Base-by-base conservation (phyloP, 1,284 basidiomycete species). In the Ustilago nuda region DNA sequence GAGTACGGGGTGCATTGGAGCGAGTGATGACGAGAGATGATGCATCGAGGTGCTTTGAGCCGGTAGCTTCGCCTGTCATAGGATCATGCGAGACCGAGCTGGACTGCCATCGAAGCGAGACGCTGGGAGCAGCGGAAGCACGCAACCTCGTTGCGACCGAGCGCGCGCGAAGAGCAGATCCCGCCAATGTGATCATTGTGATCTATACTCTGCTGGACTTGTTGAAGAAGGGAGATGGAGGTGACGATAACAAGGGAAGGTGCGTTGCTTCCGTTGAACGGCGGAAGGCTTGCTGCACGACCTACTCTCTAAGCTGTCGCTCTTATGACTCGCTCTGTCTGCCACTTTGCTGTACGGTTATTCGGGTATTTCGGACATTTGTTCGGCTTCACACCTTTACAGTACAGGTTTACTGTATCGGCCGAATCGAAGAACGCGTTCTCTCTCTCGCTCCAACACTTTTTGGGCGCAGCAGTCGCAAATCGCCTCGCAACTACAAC, bases 51-150 rank as follows among this genome's bases (percentile, higher is more conserved):
- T 70, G 54, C 32, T 62, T 64, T 35, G 63, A 59, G 33, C 80
- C 80, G 2, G 65, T 72, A 2, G 74, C 63, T 61, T 83, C 81
- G 37, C 81, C 81, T 0, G 81, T 83, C 81, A 83, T 83, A 55
- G 80, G 81, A 45, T 83, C 81, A 51, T 64, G 66, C 12, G 63
- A 64, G 39, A 74, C 54, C 48, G 45, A 59, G 36, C 59, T 66
- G 36, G 72, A 70, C 19, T 69, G 56, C 53, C 61, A 70, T 62
- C 66, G 66, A 2, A 65, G 32, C 43, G 43, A 45, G 43, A 45
- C 11, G 43, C 43, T 45, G 43, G 43, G 43, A 19, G 61, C 36
- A 9, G 51, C 36, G 48, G 59, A 23, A 32, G 48, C 48, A 32
- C 48, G 58, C 19, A 51, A 50, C 9, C 58, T 17, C 0, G 60